Percentiles rank a stretch among this genome's conserved stretches.
Evolutionary conservation across 345 rosid species (phyloP).

Genomic region (Chamaenerion angustifolium): DNA sequence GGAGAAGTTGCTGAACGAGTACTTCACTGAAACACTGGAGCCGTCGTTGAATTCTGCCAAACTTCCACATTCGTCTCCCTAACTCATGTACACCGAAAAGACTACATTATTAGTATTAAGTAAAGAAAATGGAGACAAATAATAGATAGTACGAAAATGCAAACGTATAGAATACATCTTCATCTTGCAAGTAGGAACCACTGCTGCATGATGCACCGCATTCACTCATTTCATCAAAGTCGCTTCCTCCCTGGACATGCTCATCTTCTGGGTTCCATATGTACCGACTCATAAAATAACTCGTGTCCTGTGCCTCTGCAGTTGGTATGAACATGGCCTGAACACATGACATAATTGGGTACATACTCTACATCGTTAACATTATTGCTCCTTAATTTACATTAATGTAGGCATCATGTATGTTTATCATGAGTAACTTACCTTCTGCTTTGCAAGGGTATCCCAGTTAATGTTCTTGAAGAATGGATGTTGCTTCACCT

Average conservation of each 20-base stretch:
- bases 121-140: neutral
- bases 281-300: conserved; percentile 89
- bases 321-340: conserved; percentile 96
- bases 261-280: conserved; percentile 88
- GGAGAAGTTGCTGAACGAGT: conserved; percentile 93
- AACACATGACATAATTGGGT: neutral
- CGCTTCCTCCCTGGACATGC: conserved; percentile 63
- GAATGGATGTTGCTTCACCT: conserved; percentile 82
- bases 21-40: conserved; percentile 54
- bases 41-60: conserved; percentile 55
- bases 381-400: too few relatives aligned
- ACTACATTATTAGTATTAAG: neutral
- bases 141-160: neutral
- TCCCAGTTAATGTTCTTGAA: conserved; percentile 89
- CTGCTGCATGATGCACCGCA: conserved; percentile 39
- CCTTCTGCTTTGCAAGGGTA: conserved; percentile 94
- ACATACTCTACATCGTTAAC: too few relatives aligned
- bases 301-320: conserved; percentile 70
- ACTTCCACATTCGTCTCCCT: conserved; percentile 81
- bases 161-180: conserved; percentile 35
- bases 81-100: conserved; percentile 5
- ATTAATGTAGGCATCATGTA: too few relatives aligned
- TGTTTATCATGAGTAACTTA: conserved; percentile 2
- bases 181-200: conserved; percentile 59
- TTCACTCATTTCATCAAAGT: conserved; percentile 72